Percentiles rank a stretch among this genome's conserved stretches.
Evolutionary conservation across 2,329 filamentous ascomycete genomes (phyloP).

Genomic region (Decorospora gaudefroyi): DNA sequence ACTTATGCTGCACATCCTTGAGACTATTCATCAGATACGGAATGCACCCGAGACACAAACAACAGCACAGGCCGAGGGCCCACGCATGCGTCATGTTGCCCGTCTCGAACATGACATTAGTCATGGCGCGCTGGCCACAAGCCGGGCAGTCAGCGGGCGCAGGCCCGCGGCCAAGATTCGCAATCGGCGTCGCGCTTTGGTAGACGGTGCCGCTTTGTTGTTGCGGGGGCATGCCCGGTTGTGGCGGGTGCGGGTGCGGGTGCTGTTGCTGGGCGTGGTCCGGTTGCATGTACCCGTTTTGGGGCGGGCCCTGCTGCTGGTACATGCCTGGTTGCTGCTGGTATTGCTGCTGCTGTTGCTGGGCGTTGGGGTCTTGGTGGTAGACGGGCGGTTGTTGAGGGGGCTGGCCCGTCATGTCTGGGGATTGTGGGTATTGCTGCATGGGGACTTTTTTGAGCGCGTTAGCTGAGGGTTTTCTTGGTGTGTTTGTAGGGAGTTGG

Average conservation of each 20-base stretch:
- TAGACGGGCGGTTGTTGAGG: constrained; percentile 44
- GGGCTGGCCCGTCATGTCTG: constrained; percentile 33
- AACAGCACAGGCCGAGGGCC: constrained; percentile 52
- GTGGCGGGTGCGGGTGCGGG: no score
- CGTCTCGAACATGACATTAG: constrained; percentile 39
- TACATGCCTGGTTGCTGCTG: constrained; percentile 13
- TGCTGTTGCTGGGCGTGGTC: constrained; percentile 16
- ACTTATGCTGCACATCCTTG: constrained; percentile 57
- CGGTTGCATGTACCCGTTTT: constrained; percentile 26
- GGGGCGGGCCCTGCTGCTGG: no score
- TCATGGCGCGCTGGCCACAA: constrained; percentile 51
- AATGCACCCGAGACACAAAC: constrained; percentile 54
- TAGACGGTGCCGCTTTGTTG: constrained; percentile 42
- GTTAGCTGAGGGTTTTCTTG: constrained; percentile 21
- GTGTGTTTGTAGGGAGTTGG: neutral
- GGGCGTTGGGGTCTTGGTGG: constrained; percentile 40
- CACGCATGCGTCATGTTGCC: constrained; percentile 53
- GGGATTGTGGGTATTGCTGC: constrained; percentile 45
- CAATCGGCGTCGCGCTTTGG: constrained; percentile 45
- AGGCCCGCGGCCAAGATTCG: constrained; percentile 39
- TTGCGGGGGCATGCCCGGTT: constrained; percentile 44
- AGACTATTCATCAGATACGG: constrained; percentile 55
- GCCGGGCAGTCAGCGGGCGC: constrained; percentile 56
- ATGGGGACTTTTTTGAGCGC: constrained; percentile 40
- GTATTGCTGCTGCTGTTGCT: constrained; percentile 26